Evolutionary conservation across 1,139 yeast genomes (phyloP).

Genomic region (Candida sp.): DNA sequence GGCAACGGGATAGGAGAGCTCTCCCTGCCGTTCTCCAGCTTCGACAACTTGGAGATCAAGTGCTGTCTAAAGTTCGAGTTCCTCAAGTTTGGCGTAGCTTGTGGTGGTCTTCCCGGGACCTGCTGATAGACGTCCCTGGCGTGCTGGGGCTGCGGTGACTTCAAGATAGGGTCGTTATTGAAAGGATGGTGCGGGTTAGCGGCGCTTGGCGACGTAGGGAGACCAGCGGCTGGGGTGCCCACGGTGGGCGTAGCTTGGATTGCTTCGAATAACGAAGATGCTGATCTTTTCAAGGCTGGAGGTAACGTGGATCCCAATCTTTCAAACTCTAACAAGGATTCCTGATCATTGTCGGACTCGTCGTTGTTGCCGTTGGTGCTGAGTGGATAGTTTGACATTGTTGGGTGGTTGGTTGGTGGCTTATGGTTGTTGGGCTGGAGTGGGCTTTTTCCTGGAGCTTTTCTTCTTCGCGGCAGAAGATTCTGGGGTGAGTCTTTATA

Average conservation of each 20-base stretch:
- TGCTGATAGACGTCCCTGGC: slow-evolving; percentile 8
- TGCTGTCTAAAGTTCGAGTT: slow-evolving; percentile 19
- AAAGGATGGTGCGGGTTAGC: not conserved
- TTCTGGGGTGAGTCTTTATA: no score
- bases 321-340: slow-evolving; percentile 39
- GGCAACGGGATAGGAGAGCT: slow-evolving; percentile 59
- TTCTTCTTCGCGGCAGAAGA: no score
- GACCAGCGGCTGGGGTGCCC: not conserved
- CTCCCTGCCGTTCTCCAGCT: slow-evolving; percentile 40
- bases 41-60: slow-evolving; percentile 34
- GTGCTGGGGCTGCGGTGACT: slow-evolving; percentile 16
- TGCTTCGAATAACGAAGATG: slow-evolving; percentile 44
- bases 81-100: slow-evolving; percentile 16
- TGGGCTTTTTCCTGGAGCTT: not conserved
- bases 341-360: slow-evolving; percentile 16
- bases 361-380: no score
- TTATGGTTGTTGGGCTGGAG: not conserved
- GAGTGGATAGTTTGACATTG: slow-evolving; percentile 10
- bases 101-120: slow-evolving; percentile 17
- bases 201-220: not conserved
- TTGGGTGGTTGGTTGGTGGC: not conserved
- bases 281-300: slow-evolving; percentile 42
- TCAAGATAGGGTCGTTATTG: slow-evolving; percentile 7
- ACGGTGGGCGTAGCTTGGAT: slow-evolving; percentile 18
- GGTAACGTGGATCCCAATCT: slow-evolving; percentile 50